Evolutionary conservation across 208 protist species (phyloP).

Genomic region (Vickermania ingenoplastis): DNA sequence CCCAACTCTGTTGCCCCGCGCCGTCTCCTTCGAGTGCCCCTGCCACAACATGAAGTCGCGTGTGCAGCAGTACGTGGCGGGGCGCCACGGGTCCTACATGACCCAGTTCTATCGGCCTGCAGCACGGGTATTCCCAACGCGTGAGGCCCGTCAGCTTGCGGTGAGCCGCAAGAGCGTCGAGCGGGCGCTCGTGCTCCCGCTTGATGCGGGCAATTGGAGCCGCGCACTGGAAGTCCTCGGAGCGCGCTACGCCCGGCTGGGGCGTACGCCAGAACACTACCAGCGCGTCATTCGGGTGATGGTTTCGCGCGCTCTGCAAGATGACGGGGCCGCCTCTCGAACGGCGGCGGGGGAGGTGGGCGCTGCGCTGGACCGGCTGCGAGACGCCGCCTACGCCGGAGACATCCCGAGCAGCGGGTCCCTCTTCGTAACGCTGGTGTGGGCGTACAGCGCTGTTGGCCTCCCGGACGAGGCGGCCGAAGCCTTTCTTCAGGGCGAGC

Average conservation of each 20-base stretch:
- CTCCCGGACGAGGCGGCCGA: conserved; percentile 38
- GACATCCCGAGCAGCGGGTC: conserved; percentile 41
- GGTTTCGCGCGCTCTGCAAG: conserved; percentile 17
- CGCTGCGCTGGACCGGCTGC: conserved; percentile 34
- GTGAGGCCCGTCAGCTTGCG: conserved; percentile 28
- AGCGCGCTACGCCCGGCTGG: conserved; percentile 52
- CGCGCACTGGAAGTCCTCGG: conserved; percentile 74
- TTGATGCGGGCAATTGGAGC: conserved; percentile 68
- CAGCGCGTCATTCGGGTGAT: conserved; percentile 59
- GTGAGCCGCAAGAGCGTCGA: conserved; percentile 59
- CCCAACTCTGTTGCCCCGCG: no score
- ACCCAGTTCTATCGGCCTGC: conserved; percentile 62
- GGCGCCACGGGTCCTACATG: conserved; percentile 62
- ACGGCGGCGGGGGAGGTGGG: background rate
- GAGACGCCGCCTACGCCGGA: conserved; percentile 54
- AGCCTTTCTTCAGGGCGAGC: conserved; percentile 33
- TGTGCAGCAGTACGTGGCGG: conserved; percentile 31
- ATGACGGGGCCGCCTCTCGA: background rate
- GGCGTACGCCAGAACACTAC: conserved; percentile 63
- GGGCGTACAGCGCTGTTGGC: conserved; percentile 51
- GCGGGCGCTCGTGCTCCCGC: conserved; percentile 70
- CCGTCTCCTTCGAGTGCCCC: no score
- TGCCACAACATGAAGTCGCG: no score
- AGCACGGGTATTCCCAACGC: conserved; percentile 14
- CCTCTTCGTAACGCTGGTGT: conserved; percentile 71